Evolutionary conservation across 1,284 basidiomycete species (phyloP), one percentile per base, ranked within the genome.

Genomic region (Ganoderma sinense): DNA sequence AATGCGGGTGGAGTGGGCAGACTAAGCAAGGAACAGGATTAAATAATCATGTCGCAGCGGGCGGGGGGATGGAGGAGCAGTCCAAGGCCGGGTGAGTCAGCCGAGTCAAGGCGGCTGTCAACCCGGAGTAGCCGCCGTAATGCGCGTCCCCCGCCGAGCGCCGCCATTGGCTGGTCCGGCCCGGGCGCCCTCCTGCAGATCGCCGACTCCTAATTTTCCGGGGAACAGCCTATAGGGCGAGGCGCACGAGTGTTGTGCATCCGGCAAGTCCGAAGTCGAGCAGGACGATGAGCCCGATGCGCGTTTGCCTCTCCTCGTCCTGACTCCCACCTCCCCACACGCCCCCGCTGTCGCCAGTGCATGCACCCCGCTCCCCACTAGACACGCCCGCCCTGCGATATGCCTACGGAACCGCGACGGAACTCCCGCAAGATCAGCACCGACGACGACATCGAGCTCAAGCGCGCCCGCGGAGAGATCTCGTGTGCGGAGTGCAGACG

Each of bases 401-500:
- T 80, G 79, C 79, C 79, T 45, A 75, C 75, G 62, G 78, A 80
- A 69, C 71, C 75, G 18, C 71, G 79, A 53, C 71, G 76, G 7
- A 69, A 69, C 45, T 76, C 76, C 18, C 75, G 78, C 65, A 80
- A 79, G 65, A 23, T 70, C 39, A 76, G 68, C 40, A 74, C 69
- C 31, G 78, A 80, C 45, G 80, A 84, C 29, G 84, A 85, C 72
- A 80, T 85, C 68, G 84, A 85, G 80, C 85, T 89, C 16, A 93
- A 93, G 78, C 85, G 91, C 39, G 88, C 89, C 1, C 82, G 89
- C 74, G 91, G 90, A 43, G 88, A 89, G 33, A 85, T 92, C 72
- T 91, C 90, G 6, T 92, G 91, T 77, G 91, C 91, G 16, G 91
- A 92, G 78, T 93, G 91, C 78, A 81, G 91, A 77, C 83, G 91